Evolutionary conservation across 768 basidiomycete species (phyloP), one percentile per base, ranked within the genome.

Genomic region (Leucosporidium creatinivorum): DNA sequence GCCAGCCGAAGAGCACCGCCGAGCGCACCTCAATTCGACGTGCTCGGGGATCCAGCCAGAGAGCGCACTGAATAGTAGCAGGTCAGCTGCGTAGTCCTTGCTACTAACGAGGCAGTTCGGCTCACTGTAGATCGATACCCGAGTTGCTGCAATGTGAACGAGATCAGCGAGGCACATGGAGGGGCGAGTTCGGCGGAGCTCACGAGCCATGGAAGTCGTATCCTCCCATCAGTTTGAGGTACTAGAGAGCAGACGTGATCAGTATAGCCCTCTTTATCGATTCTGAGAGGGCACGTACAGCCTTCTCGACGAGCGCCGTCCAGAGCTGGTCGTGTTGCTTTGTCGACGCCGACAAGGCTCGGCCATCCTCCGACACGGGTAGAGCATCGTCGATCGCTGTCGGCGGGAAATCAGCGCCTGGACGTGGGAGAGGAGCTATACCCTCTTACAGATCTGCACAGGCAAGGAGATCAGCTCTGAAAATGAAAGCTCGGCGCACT

Each of bases 141-240:
- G 72, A 69, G 47, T 69, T 73, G 0, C 71, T 72, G 67, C 18
- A 2, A 33, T 9, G 17, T 1, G 17, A 15, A 7, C 8, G 15
- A 36, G 39, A 21, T 19, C 26, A 31, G 47, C 30, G 52, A 2
- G 25, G 52, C 3, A 17, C 12, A n/a, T 7, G 19, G 23, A 25
- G 13, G 1, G 1, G 18, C 18, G 13, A 51, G 51, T 18, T 4
- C 6, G 17, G 31, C n/a, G 47, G 21, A 10, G 44, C 67, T 51
- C 31, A 72, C 72, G 72, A 73, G 23, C 72, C 72, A 3, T 4
- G 18, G 15, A 68, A 73, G n/a, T 65, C 58, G 50, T 73, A 73
- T 51, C 68, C 64, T 3, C 72, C 72, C 25, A 44, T 56, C 2
- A 63, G 21, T 12, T 58, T 33, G 4, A 73, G 60, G 52, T 69